Percentiles rank a stretch among this genome's conserved stretches.
Conservation (phyloP, 2,329 filamentous ascomycete genomes). For the Penicillium expansum region DNA sequence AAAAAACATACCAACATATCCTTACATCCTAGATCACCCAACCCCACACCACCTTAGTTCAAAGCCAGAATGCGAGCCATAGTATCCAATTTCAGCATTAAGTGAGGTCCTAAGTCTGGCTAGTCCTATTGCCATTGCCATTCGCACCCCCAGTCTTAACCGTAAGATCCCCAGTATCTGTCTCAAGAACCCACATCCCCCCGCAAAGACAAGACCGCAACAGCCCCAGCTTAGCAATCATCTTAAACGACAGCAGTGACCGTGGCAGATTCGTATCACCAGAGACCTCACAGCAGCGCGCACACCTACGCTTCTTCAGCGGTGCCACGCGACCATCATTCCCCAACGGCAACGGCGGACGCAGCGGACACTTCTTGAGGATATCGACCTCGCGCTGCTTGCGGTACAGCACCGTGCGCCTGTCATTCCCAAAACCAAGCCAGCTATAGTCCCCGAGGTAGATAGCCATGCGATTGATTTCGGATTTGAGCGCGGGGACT, state of each 20-base stretch:
- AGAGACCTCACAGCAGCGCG: constrained; percentile 64
- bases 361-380: constrained; percentile 49
- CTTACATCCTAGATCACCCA: neutral
- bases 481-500: constrained; percentile 56
- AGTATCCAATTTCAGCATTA: neutral
- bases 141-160: neutral
- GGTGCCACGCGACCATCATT: constrained; percentile 8
- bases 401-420: constrained; percentile 58
- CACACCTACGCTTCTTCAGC: constrained; percentile 48
- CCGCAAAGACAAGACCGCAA: constrained; percentile 42
- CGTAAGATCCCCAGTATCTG: constrained; percentile 10
- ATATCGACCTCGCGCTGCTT: constrained; percentile 59
- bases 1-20: neutral
- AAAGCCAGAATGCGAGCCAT: neutral
- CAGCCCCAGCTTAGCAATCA: constrained; percentile 39
- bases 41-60: neutral
- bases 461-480: constrained; percentile 64
- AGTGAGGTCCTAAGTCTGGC: neutral
- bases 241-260: constrained; percentile 35
- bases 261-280: constrained; percentile 54
- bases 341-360: constrained; percentile 14
- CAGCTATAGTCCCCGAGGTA: constrained; percentile 71
- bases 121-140: neutral
- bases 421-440: constrained; percentile 63
- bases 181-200: constrained; percentile 41